Evolutionary conservation across 2,329 filamentous ascomycete genomes (phyloP), one percentile per base, ranked within the genome.

Genomic region (Arthrinium phaeospermum): DNA sequence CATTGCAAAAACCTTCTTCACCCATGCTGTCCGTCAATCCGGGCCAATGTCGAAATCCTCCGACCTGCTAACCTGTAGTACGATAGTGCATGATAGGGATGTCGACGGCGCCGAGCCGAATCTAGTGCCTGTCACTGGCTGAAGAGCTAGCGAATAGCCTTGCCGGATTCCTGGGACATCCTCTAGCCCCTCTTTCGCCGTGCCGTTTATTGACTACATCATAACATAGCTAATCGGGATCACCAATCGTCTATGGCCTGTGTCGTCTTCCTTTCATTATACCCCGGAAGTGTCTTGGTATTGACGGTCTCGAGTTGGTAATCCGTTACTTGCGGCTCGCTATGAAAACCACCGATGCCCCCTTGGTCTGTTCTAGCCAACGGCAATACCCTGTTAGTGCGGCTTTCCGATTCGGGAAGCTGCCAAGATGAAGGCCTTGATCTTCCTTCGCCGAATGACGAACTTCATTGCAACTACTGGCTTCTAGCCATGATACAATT

Each of bases 181-280:
- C 7, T 37, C 12, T 19, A 30, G 16, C 30, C 30, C 34, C 34
- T 64, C 19, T 24, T 64, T 8, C 34, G 19, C 34, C 13, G 19
- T 64, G 34, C 57, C 57, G 57, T 41, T 64, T 64, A 41, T 41
- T 64, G 41, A 61, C 34, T 64, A n/a, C 57, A n/a, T n/a, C n/a
- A n/a, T n/a, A n/a, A n/a, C n/a, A 22, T 12, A 34, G 14, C 34
- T n/a, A 64, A 41, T 64, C 12, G 10, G 24, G 41, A 64, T 64
- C 1, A 41, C 34, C 34, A 41, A 30, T 19, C 30, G 30, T 27
- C 16, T 8, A 37, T 64, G 34, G 57, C 34, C 57, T 19, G n/a
- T 12, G 19, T 64, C 34, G 1, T 14, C 57, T 22, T 14, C 19
- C 30, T 34, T 64, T 64, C 19, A 41, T 41, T 37, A 34, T 22